These are phyloP conservation scores for Sarocladium oryzae DNA, from an alignment of 2,329 filamentous ascomycete genomes.

Conservation along the genomic window DNA sequence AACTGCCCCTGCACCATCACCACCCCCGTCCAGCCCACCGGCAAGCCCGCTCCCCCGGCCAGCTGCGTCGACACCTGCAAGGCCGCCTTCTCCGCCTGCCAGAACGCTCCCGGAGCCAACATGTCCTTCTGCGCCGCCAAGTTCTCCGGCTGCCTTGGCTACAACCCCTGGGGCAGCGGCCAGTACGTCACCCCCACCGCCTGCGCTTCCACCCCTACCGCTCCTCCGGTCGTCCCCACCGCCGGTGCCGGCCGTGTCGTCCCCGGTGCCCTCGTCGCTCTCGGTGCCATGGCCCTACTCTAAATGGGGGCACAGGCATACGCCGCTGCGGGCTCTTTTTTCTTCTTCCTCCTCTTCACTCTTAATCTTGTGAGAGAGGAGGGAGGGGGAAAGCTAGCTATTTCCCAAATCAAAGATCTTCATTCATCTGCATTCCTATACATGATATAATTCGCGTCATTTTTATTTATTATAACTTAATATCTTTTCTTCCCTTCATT, in stretches of 20 bases:
- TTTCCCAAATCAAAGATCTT: too few relatives aligned
- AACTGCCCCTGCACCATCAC: conserved; percentile 65
- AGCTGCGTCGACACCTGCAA: conserved; percentile 16
- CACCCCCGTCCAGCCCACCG: conserved; percentile 44
- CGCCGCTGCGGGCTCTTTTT: too few relatives aligned
- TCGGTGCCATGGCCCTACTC: too few relatives aligned
- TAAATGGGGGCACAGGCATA: too few relatives aligned
- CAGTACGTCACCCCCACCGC: conserved; percentile 44
- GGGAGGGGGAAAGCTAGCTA: too few relatives aligned
- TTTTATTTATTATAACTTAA: too few relatives aligned
- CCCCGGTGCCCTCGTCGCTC: too few relatives aligned
- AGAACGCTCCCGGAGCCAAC: neutral
- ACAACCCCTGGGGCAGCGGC: conserved; percentile 21
- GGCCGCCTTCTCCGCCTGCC: neutral
- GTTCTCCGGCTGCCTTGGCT: neutral
- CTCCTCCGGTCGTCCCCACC: neutral
- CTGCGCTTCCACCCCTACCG: conserved; percentile 40
- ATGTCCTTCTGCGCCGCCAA: neutral
- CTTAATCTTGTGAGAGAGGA: too few relatives aligned
- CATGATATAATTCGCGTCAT: too few relatives aligned
- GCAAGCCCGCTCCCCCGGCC: neutral
- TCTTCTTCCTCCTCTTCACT: too few relatives aligned
- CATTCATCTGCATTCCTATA: too few relatives aligned
- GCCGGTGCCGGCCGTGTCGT: neutral
- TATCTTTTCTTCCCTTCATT: too few relatives aligned